Conservation (phyloP, 305 asterid genomes). For the Striga hermonthica region DNA sequence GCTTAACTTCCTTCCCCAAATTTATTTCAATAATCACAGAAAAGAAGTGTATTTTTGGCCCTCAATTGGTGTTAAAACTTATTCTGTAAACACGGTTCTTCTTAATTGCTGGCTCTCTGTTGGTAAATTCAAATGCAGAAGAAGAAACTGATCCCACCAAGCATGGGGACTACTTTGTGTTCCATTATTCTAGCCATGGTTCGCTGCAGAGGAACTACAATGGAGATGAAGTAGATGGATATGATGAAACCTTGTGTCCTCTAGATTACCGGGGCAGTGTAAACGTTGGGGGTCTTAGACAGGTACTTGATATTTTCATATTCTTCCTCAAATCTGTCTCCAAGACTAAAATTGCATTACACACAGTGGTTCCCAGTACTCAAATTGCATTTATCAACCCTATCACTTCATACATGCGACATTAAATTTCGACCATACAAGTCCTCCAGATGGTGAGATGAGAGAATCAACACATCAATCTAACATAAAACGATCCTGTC, state of each 20-base stretch:
- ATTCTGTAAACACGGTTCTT: constrained; percentile 3
- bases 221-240: constrained; percentile 96
- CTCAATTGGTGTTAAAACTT: neutral
- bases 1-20: too few species aligned
- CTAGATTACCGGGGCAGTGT: constrained; percentile 40
- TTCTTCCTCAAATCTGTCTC: too few species aligned
- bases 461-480: too few species aligned
- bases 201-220: constrained; percentile 75
- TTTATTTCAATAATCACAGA: neutral
- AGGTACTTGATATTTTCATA: too few species aligned
- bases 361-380: too few species aligned
- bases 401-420: too few species aligned
- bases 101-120: constrained; percentile 28
- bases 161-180: constrained; percentile 81
- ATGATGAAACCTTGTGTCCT: constrained; percentile 93
- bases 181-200: constrained; percentile 95
- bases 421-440: too few species aligned
- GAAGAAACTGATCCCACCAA: constrained; percentile 87
- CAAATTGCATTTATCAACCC: too few species aligned
- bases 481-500: too few species aligned
- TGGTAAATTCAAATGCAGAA: constrained; percentile 51
- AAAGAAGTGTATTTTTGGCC: neutral
- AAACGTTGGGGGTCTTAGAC: too few species aligned
- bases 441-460: too few species aligned
- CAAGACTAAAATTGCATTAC: too few species aligned